Percentiles rank a stretch among this genome's conserved stretches.
phyloP scores from a whole-genome alignment of 257 asterid genomes.

The Solanum clarkiae region DNA sequence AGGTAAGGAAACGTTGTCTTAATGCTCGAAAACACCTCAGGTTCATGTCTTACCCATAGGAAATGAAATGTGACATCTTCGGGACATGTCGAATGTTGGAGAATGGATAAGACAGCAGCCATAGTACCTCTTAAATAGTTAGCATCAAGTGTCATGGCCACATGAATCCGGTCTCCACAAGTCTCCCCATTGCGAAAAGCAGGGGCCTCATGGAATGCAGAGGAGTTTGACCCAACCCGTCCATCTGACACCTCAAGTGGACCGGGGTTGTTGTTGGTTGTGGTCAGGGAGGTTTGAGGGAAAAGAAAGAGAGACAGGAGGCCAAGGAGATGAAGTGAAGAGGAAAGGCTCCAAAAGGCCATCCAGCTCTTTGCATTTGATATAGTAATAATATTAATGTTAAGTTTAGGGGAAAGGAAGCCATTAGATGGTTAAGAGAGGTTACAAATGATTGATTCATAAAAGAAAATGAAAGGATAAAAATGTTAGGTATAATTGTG shows the following conservation, averaged over 20 bases:
- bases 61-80: slow-evolving; percentile 51
- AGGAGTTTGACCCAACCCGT: background rate
- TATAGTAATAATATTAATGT: background rate
- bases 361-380: slow-evolving; percentile 45
- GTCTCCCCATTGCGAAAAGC: slow-evolving; percentile 43
- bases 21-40: slow-evolving; percentile 32
- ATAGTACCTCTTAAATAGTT: slow-evolving; percentile 59
- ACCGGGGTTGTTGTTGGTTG: background rate
- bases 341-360: slow-evolving; percentile 41
- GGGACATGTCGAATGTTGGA: slow-evolving; percentile 58
- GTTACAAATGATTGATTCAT: slow-evolving; percentile 22
- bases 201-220: slow-evolving; percentile 54
- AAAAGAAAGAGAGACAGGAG: slow-evolving; percentile 47
- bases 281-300: slow-evolving; percentile 4
- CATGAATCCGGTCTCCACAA: slow-evolving; percentile 29
- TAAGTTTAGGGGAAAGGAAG: slow-evolving; percentile 12
- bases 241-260: background rate
- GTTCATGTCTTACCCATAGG: slow-evolving; percentile 22
- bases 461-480: slow-evolving; percentile 5
- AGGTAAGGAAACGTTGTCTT: slow-evolving; percentile 49
- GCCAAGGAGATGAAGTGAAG: slow-evolving; percentile 26
- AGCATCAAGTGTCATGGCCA: slow-evolving; percentile 66
- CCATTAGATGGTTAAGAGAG: slow-evolving; percentile 50
- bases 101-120: slow-evolving; percentile 59
- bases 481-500: slow-evolving; percentile 20